These are phyloP conservation scores for Tricholoma matsutake DNA, from an alignment of 768 basidiomycete genomes.

Conservation along the genomic window DNA sequence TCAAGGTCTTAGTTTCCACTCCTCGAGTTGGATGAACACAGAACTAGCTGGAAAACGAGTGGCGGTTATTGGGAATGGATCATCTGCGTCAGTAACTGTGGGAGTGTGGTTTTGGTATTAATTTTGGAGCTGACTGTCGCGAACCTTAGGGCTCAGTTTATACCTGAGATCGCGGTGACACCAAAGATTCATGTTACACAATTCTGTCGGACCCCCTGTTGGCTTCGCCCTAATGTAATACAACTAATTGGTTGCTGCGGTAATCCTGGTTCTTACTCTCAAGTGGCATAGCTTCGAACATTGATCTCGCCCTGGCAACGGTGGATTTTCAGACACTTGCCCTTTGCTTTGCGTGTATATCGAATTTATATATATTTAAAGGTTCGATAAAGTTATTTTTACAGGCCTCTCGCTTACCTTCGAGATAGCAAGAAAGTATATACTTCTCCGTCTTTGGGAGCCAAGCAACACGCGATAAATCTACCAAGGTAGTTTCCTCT, in stretches of 20 bases:
- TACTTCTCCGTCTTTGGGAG: background rate
- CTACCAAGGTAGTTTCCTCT: too few species aligned
- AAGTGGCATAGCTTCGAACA: background rate
- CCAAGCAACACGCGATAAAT: too few species aligned
- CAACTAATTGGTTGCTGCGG: background rate
- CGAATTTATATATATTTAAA: constrained; percentile 9
- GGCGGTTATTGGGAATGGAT: constrained; percentile 58
- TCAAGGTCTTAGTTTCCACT: constrained; percentile 51
- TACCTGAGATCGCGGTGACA: constrained; percentile 41
- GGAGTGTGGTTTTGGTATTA: background rate
- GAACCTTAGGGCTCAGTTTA: constrained; percentile 44
- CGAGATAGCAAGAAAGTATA: background rate
- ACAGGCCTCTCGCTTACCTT: background rate
- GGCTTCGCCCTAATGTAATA: constrained; percentile 37
- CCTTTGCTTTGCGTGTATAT: constrained; percentile 9
- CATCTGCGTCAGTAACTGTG: constrained; percentile 41
- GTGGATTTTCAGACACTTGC: constrained; percentile 10
- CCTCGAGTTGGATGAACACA: constrained; percentile 46
- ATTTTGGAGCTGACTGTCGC: background rate
- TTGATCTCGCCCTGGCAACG: background rate
- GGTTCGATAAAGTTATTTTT: constrained; percentile 3
- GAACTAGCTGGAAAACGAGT: constrained; percentile 45
- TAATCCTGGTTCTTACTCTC: background rate
- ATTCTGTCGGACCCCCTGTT: constrained; percentile 49
- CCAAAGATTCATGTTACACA: constrained; percentile 41